Evolutionary conservation across 306 rosid genomes (phyloP), one percentile per base, ranked within the genome.

Genomic region (Prosopis cineraria): DNA sequence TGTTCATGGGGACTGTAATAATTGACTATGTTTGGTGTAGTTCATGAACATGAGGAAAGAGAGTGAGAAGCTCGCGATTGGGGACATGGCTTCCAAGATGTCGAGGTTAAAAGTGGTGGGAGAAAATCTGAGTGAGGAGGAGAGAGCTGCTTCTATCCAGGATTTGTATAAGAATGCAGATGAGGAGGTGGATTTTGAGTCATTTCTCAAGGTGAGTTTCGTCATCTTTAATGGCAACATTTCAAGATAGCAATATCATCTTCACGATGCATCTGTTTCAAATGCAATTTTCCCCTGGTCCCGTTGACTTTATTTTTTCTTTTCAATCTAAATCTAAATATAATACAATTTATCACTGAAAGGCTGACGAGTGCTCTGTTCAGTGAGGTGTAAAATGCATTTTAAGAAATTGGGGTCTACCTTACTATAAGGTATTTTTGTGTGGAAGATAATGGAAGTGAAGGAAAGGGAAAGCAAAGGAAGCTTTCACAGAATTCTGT

Each of bases 31-130:
- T 47, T 45, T 76, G 70, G 50, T 72, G 80, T 72, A 94, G 98
- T 94, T 90, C 68, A 75, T 81, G 87, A 87, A 93, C 90, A 94
- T 94, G 97, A 88, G 88, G 84, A 92, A 95, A 68, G 98, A 94
- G 80, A 87, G 85, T 70, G 95, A 90, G 60, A 87, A 66, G 86
- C 95, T 94, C 50, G 79, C 85, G 48, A 80, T 92, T 44, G 90
- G 84, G 53, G 97, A 94, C 73, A 78, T 94, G 91, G 89, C 97
- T 81, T 89, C 95, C 20, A 94, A 87, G 86, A 94, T 92, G 98
- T 88, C 98, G 12, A 81, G 84, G 72, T 76, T 92, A 80, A 94
- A 94, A 76, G 91, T 87, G 50, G 95, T 94, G 17, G 98, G 93
- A 83, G 98, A 94, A 45, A 88, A 85, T 88, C 88, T 94, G 30